A percentile compares a stretch with the other conserved stretches of the same genome.
phyloP scores from a whole-genome alignment of 164 flowering plant species.

The Kalanchoe fedtschenkoi region DNA sequence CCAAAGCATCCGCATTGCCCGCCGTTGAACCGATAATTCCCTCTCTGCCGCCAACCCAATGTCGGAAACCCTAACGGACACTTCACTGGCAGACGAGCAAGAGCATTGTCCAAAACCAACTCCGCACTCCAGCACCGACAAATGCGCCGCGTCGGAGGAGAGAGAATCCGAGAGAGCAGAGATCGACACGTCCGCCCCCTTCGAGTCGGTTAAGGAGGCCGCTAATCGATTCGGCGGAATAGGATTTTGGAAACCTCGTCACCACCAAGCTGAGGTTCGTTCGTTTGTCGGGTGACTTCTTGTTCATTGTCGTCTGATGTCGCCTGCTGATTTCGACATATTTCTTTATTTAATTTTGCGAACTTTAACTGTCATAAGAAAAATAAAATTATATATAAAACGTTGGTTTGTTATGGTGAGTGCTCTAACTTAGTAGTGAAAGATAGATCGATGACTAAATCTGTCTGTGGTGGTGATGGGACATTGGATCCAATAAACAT shows the following conservation, averaged over 20 bases:
- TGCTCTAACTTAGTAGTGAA: too few relatives aligned
- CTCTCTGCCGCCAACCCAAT: not conserved
- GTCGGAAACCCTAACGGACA: not conserved
- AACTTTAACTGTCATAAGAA: too few relatives aligned
- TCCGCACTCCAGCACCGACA: not conserved
- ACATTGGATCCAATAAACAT: too few relatives aligned
- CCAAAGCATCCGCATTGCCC: not conserved
- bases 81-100: not conserved
- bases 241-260: slow-evolving; percentile 67
- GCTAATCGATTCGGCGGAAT: slow-evolving; percentile 70
- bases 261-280: slow-evolving; percentile 20
- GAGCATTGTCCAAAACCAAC: not conserved
- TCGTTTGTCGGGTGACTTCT: not conserved
- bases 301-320: not conserved
- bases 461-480: too few relatives aligned
- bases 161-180: slow-evolving; percentile 32
- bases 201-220: slow-evolving; percentile 90
- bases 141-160: not conserved
- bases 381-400: too few relatives aligned
- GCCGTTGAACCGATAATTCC: not conserved
- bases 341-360: not conserved
- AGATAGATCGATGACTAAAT: too few relatives aligned
- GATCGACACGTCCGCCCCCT: slow-evolving; percentile 84
- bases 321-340: not conserved
- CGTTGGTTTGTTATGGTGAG: too few relatives aligned